Evolutionary conservation across 2,329 filamentous ascomycete species (phyloP), one percentile per base, ranked within the genome.

Genomic region (Conoideocrella luteorostrata): DNA sequence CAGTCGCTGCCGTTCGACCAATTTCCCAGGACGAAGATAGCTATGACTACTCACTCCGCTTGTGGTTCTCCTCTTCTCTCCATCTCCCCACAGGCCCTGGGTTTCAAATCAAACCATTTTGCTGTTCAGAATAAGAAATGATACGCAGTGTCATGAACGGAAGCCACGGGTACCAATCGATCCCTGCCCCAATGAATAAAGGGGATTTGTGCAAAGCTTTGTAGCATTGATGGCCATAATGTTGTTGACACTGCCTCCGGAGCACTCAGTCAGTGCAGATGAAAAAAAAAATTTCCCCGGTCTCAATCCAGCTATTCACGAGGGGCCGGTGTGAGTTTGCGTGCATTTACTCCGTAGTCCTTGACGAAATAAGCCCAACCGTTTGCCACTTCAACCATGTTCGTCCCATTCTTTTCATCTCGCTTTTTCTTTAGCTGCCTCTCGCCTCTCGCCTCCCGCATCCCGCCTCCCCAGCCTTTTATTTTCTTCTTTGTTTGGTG

Each of bases 391-490:
- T 13, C 18, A 10, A 28, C 13, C 26, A 30, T 22, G 18, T 30
- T 13, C n/a, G n/a, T 32, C n/a, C 30, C 20, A 15, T 23, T 40
- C 29, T 18, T n/a, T 34, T 26, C 39, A 38, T 24, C 11, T 12
- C 35, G 20, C n/a, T 26, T n/a, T 29, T 13, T 6, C 39, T 34
- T 22, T 42, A 18, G 17, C 17, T 28, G n/a, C n/a, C n/a, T n/a
- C n/a, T n/a, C n/a, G n/a, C n/a, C n/a, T n/a, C n/a, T n/a, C n/a
- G n/a, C 12, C 17, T 22, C 32, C 22, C 13, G 21, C 18, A 7
- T 11, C 23, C 10, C 37, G n/a, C 37, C 33, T 21, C 23, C 38
- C 43, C 38, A 45, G 37, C 15, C 43, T 37, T 35, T 29, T 6
- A 5, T 5, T 13, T 36, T 22, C 18, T 23, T 39, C 15, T 35